Evolutionary conservation across 192 early-diverging fungal genomes (phyloP).

Genomic region (Glomus cerebriforme): DNA sequence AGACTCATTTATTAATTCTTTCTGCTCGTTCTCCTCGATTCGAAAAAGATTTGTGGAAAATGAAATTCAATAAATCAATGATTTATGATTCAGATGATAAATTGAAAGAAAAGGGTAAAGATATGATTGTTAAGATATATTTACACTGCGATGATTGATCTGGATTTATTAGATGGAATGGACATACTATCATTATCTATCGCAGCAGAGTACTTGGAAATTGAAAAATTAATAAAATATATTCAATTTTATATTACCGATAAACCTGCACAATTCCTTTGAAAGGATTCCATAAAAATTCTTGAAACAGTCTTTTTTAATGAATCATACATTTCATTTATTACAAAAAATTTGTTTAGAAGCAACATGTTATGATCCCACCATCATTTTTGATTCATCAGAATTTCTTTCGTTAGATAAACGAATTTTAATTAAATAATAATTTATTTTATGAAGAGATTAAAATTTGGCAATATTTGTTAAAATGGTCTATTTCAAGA

Average conservation of each 20-base stretch:
- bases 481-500: slow-evolving; percentile 3
- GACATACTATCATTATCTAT: neutral
- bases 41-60: neutral
- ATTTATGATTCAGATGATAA: too few species aligned
- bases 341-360: neutral
- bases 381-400: neutral
- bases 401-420: neutral
- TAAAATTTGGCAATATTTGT: slow-evolving; percentile 4
- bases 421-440: neutral
- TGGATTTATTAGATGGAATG: neutral
- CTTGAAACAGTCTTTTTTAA: neutral
- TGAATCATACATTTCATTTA: neutral
- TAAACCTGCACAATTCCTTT: neutral
- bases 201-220: neutral
- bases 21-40: neutral
- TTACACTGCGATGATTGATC: neutral
- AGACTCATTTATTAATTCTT: slow-evolving; percentile 8
- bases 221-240: neutral
- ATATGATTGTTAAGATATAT: neutral
- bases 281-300: neutral
- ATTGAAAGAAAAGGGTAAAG: neutral
- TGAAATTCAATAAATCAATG: too few species aligned
- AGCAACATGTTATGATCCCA: neutral
- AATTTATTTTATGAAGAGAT: slow-evolving; percentile 1
- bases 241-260: neutral